Percentiles rank a stretch among this genome's conserved stretches.
These are phyloP conservation scores for Aspergillus sojae DNA, from an alignment of 2,329 filamentous ascomycete genomes.

Conservation along the genomic window DNA sequence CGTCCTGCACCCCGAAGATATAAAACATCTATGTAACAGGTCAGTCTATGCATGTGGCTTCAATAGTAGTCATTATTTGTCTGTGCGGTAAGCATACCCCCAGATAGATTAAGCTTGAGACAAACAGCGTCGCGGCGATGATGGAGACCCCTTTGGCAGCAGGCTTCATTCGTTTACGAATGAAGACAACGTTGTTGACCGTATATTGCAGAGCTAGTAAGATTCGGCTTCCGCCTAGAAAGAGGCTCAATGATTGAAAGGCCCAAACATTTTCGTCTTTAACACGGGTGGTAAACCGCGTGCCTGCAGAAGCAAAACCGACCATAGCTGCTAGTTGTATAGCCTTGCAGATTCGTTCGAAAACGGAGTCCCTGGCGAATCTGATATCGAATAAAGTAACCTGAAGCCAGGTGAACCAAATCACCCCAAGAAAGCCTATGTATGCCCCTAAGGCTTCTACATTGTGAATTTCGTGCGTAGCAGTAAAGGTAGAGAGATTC, in stretches of 20 bases:
- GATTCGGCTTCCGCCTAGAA: constrained; percentile 57
- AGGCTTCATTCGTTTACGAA: constrained; percentile 29
- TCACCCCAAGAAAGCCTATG: constrained; percentile 58
- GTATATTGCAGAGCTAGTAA: constrained; percentile 58
- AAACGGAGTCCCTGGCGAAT: constrained; percentile 65
- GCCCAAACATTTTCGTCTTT: constrained; percentile 45
- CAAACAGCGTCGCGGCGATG: constrained; percentile 33
- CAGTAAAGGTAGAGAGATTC: constrained; percentile 66
- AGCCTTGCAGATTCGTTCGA: constrained; percentile 62
- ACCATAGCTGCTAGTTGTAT: constrained; percentile 67
- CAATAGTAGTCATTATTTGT: not conserved
- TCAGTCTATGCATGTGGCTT: constrained; percentile 8
- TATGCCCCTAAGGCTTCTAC: constrained; percentile 48
- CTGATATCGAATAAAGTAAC: constrained; percentile 67
- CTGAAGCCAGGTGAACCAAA: constrained; percentile 72
- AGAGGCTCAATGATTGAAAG: constrained; percentile 46
- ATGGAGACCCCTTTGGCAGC: constrained; percentile 31
- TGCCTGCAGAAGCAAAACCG: constrained; percentile 64
- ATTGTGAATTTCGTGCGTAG: constrained; percentile 58
- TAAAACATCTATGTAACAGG: constrained; percentile 35
- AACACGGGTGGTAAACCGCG: constrained; percentile 46
- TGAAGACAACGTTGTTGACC: constrained; percentile 34
- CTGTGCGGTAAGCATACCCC: constrained; percentile 24
- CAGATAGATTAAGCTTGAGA: constrained; percentile 31
- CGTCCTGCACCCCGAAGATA: constrained; percentile 29